Evolutionary conservation across 164 flowering plant species (phyloP), one percentile per base, ranked within the genome.

Genomic region (Buxus sempervirens): DNA sequence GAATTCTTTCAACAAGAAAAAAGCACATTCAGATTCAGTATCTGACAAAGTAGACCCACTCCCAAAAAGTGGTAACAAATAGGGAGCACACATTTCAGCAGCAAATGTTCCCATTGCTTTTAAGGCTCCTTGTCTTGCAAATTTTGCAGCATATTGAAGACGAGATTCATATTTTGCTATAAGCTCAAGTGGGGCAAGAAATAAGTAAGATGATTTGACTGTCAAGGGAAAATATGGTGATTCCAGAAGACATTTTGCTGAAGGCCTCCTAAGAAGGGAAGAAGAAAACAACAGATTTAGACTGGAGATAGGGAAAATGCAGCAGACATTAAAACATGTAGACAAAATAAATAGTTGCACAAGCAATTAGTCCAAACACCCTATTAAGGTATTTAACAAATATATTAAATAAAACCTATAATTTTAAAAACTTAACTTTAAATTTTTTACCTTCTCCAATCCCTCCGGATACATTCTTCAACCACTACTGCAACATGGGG

Each of bases 41-140:
- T 92, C 93, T 55, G 91, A 78, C 27, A 75, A 74, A 70, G 86
- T 67, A 63, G 81, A 61, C 63, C 71, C 58, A 63, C 80, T 63
- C 63, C 71, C 58, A 2, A 89, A 65, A 67, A 91, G 90, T 0
- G 88, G 83, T 62, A 95, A 73, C 84, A 97, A 92, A 68, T 83
- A 79, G 18, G 94, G 81, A 66, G 90, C 92, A 80, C 97, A 92
- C 82, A 84, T 86, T 84, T 92, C 96, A 78, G 97, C 92, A 58
- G 91, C 88, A 81, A 84, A 85, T 58, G 87, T 24, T 63, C 97
- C 99, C 94, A 95, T 92, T 64, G 84, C 75, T 77, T 82, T 88
- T 72, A 92, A 71, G 66, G 86, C 93, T 67, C 99, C 97, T 72
- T 77, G 82, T 77, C 82, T 84, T 60, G 94, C 91, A 76, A 92